A percentile compares a stretch with the other conserved stretches of the same genome.
These are phyloP conservation scores for Wickerhamiella hasegawae DNA, from an alignment of 805 yeast genomes.

Conservation along the genomic window DNA sequence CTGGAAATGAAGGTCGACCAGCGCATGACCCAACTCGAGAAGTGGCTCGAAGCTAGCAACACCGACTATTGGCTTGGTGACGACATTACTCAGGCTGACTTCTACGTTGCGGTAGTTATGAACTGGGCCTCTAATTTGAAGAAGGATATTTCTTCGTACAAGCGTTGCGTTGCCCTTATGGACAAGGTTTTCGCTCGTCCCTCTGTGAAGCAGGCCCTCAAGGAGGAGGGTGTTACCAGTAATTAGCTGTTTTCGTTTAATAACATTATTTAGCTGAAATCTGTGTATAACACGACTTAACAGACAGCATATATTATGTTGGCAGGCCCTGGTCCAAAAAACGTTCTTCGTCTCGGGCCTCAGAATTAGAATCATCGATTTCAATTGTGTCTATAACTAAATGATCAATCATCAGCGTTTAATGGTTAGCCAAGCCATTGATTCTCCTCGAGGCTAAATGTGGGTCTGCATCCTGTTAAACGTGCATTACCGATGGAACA, in stretches of 20 bases:
- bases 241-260: too few species aligned
- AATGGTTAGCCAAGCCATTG: too few species aligned
- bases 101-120: constrained; percentile 7
- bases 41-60: constrained; percentile 1
- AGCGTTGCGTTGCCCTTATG: constrained; percentile 2
- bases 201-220: constrained; percentile 4
- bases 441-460: too few species aligned
- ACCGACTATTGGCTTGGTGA: constrained; percentile 4
- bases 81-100: constrained; percentile 7
- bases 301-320: too few species aligned
- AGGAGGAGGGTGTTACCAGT: constrained; percentile 5
- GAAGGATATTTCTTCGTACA: constrained; percentile 3
- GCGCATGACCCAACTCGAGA: constrained; percentile 5
- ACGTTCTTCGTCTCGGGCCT: too few species aligned
- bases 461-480: too few species aligned
- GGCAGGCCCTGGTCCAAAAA: too few species aligned
- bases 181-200: constrained; percentile 4
- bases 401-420: too few species aligned
- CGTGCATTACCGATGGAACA: too few species aligned
- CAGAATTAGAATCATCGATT: too few species aligned
- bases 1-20: background rate
- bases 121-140: constrained; percentile 3
- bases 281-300: background rate
- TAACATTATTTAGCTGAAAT: background rate
- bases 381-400: too few species aligned